Evolutionary conservation across 164 flowering plant species (phyloP).

Genomic region (Kingdonia uniflora): DNA sequence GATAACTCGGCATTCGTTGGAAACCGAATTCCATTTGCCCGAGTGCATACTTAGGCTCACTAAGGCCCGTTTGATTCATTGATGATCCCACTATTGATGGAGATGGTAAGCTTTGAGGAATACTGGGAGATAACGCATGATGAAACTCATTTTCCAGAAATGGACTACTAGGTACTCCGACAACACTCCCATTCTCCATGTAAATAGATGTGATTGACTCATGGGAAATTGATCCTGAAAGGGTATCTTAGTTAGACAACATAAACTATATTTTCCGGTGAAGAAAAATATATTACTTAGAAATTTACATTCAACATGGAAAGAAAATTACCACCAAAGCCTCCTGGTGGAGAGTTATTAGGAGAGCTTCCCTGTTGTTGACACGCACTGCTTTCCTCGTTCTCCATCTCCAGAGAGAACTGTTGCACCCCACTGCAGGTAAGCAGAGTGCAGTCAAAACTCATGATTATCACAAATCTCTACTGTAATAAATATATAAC

Average conservation of each 20-base stretch:
- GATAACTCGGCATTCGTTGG: conserved; percentile 26
- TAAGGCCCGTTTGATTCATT: conserved; percentile 26
- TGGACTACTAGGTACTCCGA: conserved; percentile 23
- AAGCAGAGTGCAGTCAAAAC: neutral
- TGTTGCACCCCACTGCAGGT: conserved; percentile 38
- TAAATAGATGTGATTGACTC: conserved; percentile 23
- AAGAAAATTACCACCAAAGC: conserved; percentile 16
- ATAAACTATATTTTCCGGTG: neutral
- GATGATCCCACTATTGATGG: conserved; percentile 30
- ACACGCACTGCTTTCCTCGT: conserved; percentile 27
- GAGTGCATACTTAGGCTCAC: conserved; percentile 29
- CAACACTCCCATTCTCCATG: conserved; percentile 33
- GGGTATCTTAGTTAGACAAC: conserved; percentile 4
- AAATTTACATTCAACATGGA: neutral
- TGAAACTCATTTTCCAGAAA: conserved; percentile 28
- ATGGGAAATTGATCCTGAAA: conserved; percentile 27
- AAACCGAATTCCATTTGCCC: conserved; percentile 36
- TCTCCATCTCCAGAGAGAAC: conserved; percentile 34
- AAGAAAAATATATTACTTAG: neutral
- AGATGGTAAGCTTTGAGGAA: conserved; percentile 41
- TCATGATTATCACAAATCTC: neutral
- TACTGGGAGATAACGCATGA: conserved; percentile 36
- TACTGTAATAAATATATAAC: neutral
- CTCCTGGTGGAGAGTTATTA: conserved; percentile 25
- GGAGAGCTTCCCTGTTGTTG: conserved; percentile 24